Evolutionary conservation across 2,329 filamentous ascomycete species (phyloP), one percentile per base, ranked within the genome.

Genomic region (Aureobasidium vineae): DNA sequence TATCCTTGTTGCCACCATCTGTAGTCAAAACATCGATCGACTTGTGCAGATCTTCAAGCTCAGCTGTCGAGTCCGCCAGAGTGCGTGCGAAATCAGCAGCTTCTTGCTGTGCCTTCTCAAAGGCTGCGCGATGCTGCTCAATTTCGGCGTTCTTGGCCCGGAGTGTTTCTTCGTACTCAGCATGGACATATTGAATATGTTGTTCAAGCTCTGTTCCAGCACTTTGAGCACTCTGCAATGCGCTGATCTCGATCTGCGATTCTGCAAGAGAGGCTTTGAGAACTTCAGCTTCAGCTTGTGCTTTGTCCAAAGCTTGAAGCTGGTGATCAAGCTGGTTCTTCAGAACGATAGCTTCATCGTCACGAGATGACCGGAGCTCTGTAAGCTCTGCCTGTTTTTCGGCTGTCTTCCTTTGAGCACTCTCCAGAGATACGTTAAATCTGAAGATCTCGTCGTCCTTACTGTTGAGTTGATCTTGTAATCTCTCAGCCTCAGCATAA

Each of bases 121-220:
- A 38, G 6, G 59, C 50, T 5, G 59, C 50, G 13, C 65, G 65
- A 7, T 67, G 60, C 45, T 66, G 59, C 57, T 64, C 61, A 19
- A 69, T 63, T 66, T 69, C 68, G 15, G 31, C 47, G 49, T 66
- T 61, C 33, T 63, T 69, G 40, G 31, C 21, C 26, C 26, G 47
- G 15, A 59, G 52, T n/a, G 52, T 16, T 19, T 65, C 63, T n/a
- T 65, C 63, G 16, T 65, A 49, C 41, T 65, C 49, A 19, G 38
- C 36, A 38, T 64, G 61, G 26, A 54, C 61, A 15, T 64, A 54
- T 43, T 53, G 49, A 3, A 53, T 54, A 19, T 53, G 49, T 43
- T 53, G 49, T 31, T 33, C 26, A 49, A 54, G 11, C 13, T 52
- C 52, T 16, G 41, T 31, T 2, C 45, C 52, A 8, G 63, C 26